phyloP scores from a whole-genome alignment of 148 eudicot genomes.

The Tetragonia tetragonoides region DNA sequence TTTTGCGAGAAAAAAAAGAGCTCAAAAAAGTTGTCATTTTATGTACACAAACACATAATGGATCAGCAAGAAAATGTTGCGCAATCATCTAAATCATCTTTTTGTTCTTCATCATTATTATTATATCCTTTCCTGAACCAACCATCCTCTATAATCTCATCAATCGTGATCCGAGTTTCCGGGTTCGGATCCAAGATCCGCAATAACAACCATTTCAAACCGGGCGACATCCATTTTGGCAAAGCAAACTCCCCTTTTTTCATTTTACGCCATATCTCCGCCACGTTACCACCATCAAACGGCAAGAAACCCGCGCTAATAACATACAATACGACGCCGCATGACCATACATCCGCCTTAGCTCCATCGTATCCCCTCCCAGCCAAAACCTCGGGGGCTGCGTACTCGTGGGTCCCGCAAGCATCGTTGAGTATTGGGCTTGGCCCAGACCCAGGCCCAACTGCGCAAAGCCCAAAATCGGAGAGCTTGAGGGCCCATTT shows the following conservation, averaged over 20 bases:
- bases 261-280: conserved; percentile 61
- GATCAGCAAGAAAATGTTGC: background rate
- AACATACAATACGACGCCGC: conserved; percentile 74
- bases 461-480: conserved; percentile 64
- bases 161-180: conserved; percentile 51
- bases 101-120: background rate
- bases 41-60: background rate
- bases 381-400: conserved; percentile 70
- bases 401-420: conserved; percentile 85
- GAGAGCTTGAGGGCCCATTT: conserved; percentile 58
- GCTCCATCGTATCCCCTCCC: conserved; percentile 74
- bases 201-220: conserved; percentile 43
- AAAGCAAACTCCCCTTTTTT: conserved; percentile 55
- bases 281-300: conserved; percentile 42
- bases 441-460: conserved; percentile 25
- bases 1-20: background rate
- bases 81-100: background rate
- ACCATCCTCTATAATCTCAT: conserved; percentile 52
- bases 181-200: conserved; percentile 75
- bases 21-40: background rate
- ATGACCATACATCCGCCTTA: conserved; percentile 76
- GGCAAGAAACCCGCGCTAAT: conserved; percentile 69
- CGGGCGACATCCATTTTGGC: conserved; percentile 63
- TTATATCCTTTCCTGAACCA: conserved; percentile 65
- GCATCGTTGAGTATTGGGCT: conserved; percentile 48